Base-by-base conservation (phyloP, 768 basidiomycete genomes). In the Panellus pusillus region DNA sequence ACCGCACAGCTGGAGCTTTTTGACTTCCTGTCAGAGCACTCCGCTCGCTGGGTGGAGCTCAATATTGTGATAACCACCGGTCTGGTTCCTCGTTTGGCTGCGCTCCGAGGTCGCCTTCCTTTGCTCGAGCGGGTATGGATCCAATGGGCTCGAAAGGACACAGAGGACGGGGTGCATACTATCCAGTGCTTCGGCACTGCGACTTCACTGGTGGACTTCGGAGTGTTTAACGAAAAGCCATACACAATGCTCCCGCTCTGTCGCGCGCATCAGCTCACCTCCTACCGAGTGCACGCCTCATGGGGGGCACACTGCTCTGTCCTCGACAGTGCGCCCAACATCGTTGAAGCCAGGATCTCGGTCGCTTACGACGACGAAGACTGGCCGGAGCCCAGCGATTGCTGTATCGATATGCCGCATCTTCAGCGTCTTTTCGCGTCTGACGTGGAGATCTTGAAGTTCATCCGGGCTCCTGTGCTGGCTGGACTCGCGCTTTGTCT, bases 201-300 rank as follows among this genome's bases (percentile, higher is more conserved):
- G 6, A 18, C 31, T 11, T 37, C 40, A 7, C 35, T 54, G 1
- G 40, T 54, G 24, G 53, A 54, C 11, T 3, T 32, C 14, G 18
- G 44, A 1, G 17, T 35, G 24, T 19, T 19, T 37, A 39, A 32
- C 9, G 7, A 35, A 37, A 20, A 37, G 18, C 24, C n/a, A 29
- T 15, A 24, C 5, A n/a, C 24, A 4, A 6, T 48, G 3, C 35
- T 32, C 6, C 28, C 37, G 9, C n/a, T 36, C 6, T 27, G 43
- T 20, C 53, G 46, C 6, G 17, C n/a, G 2, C 53, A 44, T 11
- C 53, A 48, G 32, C 40, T 54, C 17, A 54, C 46, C 12, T 40
- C 46, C 4, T 48, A 54, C 29, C 19, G 36, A 9, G 29, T 44
- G n/a, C 35, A 47, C 17, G 41, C 3, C 13, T 15, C 53, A 1